These are phyloP conservation scores for Blastobotrys illinoisensis DNA, from an alignment of 1,139 yeast genomes.

Conservation along the genomic window DNA sequence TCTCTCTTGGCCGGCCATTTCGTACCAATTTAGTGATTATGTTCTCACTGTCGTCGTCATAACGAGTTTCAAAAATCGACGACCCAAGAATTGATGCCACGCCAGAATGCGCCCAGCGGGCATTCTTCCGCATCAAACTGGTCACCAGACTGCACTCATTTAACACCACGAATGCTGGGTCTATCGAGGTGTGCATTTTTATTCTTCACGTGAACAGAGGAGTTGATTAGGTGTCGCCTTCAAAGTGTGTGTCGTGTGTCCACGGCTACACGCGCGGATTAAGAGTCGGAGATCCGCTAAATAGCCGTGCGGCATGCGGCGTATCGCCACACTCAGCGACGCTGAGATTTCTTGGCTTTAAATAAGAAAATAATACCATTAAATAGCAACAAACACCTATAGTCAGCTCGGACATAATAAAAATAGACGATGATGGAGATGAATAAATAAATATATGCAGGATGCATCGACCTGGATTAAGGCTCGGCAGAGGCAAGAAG, in stretches of 20 bases:
- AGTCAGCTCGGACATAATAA: slow-evolving; percentile 1
- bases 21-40: slow-evolving; percentile 27
- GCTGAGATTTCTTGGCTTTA: not conserved
- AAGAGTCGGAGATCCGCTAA: not conserved
- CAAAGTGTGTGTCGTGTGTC: not conserved
- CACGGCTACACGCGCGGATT: not conserved
- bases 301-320: not conserved
- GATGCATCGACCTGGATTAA: not conserved
- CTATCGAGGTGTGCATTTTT: slow-evolving; percentile 41
- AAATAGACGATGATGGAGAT: slow-evolving; percentile 2
- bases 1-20: not conserved
- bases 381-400: not conserved
- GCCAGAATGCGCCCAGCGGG: slow-evolving; percentile 78
- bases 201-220: not conserved
- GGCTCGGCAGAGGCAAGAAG: slow-evolving; percentile 17
- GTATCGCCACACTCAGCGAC: not conserved
- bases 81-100: slow-evolving; percentile 77
- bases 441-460: slow-evolving; percentile 7
- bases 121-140: slow-evolving; percentile 85
- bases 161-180: slow-evolving; percentile 77
- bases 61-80: slow-evolving; percentile 36
- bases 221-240: not conserved
- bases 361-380: not conserved
- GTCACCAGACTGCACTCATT: slow-evolving; percentile 85
- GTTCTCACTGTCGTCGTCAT: slow-evolving; percentile 34